These are phyloP conservation scores for Nicotiana obtusifolia DNA, from an alignment of 257 asterid species.

Conservation along the genomic window DNA sequence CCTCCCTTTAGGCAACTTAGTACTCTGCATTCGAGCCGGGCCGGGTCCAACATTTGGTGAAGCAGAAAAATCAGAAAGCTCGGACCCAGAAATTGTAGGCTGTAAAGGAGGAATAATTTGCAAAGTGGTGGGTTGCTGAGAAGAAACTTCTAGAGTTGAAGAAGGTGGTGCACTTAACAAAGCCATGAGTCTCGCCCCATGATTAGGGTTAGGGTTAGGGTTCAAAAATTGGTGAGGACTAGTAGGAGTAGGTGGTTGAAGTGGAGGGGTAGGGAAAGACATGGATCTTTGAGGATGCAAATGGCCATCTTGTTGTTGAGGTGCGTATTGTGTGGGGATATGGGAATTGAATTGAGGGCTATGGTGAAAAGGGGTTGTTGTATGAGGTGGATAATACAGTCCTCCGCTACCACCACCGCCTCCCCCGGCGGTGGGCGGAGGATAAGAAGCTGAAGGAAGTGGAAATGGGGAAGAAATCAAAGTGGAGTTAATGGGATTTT, in stretches of 20 bases:
- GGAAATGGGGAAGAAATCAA: slow-evolving; percentile 35
- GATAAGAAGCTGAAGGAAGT: slow-evolving; percentile 75
- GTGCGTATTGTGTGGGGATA: slow-evolving; percentile 36
- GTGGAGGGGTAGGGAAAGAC: slow-evolving; percentile 74
- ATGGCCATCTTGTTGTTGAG: slow-evolving; percentile 29
- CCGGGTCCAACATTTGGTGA: slow-evolving; percentile 11
- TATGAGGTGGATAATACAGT: slow-evolving; percentile 43
- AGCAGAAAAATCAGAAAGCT: slow-evolving; percentile 51
- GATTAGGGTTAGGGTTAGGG: slow-evolving; percentile 30
- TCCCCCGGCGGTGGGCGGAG: slow-evolving; percentile 34
- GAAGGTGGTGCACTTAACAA: slow-evolving; percentile 66
- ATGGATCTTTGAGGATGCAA: slow-evolving; percentile 69
- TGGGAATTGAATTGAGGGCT: slow-evolving; percentile 11
- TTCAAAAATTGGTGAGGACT: slow-evolving; percentile 41
- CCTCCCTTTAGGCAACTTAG: slow-evolving; percentile 88
- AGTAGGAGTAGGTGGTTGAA: slow-evolving; percentile 50
- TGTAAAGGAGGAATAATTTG: slow-evolving; percentile 29
- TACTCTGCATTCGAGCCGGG: slow-evolving; percentile 22
- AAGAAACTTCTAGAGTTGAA: slow-evolving; percentile 30
- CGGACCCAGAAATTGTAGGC: slow-evolving; percentile 52
- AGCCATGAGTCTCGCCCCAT: slow-evolving; percentile 83
- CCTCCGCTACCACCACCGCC: slow-evolving; percentile 34
- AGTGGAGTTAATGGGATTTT: slow-evolving; percentile 26
- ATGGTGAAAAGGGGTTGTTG: slow-evolving; percentile 43
- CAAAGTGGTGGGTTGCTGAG: slow-evolving; percentile 30